Evolutionary conservation across 1,284 basidiomycete genomes (phyloP).

Genomic region (Ganoderma leucocontextum): DNA sequence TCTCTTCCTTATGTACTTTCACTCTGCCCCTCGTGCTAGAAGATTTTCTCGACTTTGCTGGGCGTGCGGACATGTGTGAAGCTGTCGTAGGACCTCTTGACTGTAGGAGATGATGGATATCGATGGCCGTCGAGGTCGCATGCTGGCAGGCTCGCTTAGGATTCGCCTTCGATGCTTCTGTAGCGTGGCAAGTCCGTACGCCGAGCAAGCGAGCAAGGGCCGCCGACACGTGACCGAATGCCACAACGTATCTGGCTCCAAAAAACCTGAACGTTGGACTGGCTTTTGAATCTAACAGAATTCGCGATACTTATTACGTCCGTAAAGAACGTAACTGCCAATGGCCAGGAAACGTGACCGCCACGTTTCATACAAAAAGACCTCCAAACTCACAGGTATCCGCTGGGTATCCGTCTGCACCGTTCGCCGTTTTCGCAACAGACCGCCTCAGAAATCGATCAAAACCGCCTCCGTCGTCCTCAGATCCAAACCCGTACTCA

Average conservation of each 20-base stretch:
- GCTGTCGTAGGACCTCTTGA: background rate
- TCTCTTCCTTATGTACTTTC: background rate
- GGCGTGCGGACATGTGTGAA: background rate
- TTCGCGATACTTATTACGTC: too few relatives aligned
- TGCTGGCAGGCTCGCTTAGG: background rate
- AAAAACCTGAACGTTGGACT: too few relatives aligned
- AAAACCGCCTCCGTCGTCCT: conserved; percentile 66
- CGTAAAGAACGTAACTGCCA: background rate
- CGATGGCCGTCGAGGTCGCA: background rate
- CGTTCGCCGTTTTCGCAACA: background rate
- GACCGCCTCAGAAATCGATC: conserved; percentile 31
- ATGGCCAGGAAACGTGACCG: background rate
- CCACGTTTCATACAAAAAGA: background rate
- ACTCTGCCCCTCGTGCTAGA: background rate
- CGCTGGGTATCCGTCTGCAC: background rate
- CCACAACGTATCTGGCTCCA: background rate
- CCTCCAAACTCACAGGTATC: background rate
- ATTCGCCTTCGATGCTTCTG: background rate
- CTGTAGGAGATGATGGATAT: background rate
- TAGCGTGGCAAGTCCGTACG: background rate
- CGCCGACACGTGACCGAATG: background rate
- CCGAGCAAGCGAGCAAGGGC: background rate
- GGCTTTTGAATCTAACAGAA: too few relatives aligned
- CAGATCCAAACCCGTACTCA: conserved; percentile 58
- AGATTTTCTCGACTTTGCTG: background rate